Evolutionary conservation across 2,329 filamentous ascomycete species (phyloP), one percentile per base, ranked within the genome.

Genomic region (Fusarium sp.): DNA sequence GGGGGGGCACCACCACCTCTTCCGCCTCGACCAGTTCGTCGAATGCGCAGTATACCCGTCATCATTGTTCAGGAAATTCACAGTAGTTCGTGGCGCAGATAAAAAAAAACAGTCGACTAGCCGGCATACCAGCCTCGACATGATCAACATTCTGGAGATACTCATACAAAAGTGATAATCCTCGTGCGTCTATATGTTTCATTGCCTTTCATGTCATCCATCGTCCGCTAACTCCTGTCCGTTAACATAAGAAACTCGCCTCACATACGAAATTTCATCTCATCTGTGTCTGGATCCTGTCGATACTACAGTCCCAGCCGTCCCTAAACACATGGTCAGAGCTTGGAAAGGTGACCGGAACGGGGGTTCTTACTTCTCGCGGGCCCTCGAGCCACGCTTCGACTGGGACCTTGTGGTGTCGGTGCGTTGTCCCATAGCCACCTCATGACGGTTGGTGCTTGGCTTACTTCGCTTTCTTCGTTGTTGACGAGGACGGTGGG

Each of bases 401-500:
- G 67, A 20, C 62, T 58, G 6, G 65, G 27, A 16, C 58, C 64
- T 36, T 70, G 71, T 4, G 64, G 49, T 42, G 67, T 59, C 34
- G 64, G 67, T 20, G 75, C 65, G 57, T 65, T 73, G 55, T 79
- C 77, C 73, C 75, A 79, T 27, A 80, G 27, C 74, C 77, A 79
- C 46, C 73, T 76, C 62, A 79, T 73, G 18, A 80, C 70, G 2
- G 79, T 80, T 53, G 78, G 63, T 16, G 65, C 71, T 40, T 77
- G 75, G n/a, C 68, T 57, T n/a, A 74, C 63, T 11, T 73, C 71
- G 6, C 70, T 73, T 7, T 76, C 73, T 16, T 69, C 67, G 40
- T 74, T 73, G 61, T 75, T 73, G 11, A 80, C 72, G 20, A 80
- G 71, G 9, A 80, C 79, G 14, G 65, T 78, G 11, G 79, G 79